Evolutionary conservation across 179 eudicot genomes (phyloP).

Genomic region (Beta corolliflora): DNA sequence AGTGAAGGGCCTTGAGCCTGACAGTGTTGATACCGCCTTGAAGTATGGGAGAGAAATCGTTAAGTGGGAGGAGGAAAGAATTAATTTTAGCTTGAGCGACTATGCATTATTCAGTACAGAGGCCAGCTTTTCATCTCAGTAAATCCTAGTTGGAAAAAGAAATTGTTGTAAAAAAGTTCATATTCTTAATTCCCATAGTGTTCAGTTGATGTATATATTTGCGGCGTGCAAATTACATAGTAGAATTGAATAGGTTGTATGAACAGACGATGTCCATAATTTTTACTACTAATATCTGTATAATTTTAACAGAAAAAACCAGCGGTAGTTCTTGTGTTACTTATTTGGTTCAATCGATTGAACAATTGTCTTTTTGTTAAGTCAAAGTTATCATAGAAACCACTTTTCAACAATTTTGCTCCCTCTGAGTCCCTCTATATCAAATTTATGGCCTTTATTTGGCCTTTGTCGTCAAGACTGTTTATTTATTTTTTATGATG

Average conservation of each 20-base stretch:
- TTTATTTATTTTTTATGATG: no score
- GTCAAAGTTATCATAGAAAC: background rate
- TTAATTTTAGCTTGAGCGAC: constrained; percentile 61
- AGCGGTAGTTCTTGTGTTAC: constrained; percentile 11
- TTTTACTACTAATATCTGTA: constrained; percentile 15
- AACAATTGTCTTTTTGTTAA: background rate
- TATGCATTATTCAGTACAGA: constrained; percentile 73
- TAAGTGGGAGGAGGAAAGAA: constrained; percentile 94
- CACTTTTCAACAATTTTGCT: background rate
- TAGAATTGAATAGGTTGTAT: constrained; percentile 28
- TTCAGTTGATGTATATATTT: constrained; percentile 34
- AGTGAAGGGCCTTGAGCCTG: constrained; percentile 77
- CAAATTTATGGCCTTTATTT: background rate
- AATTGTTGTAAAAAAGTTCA: constrained; percentile 19
- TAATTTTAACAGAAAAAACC: background rate
- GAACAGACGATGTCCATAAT: constrained; percentile 22
- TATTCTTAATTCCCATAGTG: constrained; percentile 25
- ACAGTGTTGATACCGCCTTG: constrained; percentile 72
- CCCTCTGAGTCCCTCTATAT: no score
- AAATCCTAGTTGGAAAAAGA: background rate
- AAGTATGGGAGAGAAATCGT: constrained; percentile 80
- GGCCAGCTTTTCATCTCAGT: constrained; percentile 54
- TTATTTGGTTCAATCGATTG: constrained; percentile 3
- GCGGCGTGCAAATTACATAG: constrained; percentile 8
- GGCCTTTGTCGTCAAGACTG: no score